phyloP scores from a whole-genome alignment of 768 basidiomycete genomes.

The Leccinum barrowsii region DNA sequence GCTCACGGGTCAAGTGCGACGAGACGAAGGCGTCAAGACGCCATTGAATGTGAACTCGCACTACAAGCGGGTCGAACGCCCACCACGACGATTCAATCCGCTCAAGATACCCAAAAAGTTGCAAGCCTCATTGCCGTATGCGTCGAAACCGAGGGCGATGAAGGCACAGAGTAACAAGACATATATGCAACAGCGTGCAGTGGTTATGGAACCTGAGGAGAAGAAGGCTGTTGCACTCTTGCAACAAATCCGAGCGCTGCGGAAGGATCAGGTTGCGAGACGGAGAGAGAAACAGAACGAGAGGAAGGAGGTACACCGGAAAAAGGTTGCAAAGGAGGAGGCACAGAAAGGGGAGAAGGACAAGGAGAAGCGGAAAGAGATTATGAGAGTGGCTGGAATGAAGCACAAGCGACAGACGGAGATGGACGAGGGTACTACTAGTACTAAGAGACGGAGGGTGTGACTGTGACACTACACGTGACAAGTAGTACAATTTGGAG shows the following conservation, averaged over 20 bases:
- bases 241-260: slow-evolving; percentile 89
- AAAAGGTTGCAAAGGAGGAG: slow-evolving; percentile 73
- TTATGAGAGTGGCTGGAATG: slow-evolving; percentile 68
- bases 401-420: slow-evolving; percentile 68
- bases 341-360: slow-evolving; percentile 60
- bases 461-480: slow-evolving; percentile 22
- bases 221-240: slow-evolving; percentile 86
- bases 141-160: slow-evolving; percentile 87
- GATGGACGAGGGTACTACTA: slow-evolving; percentile 48
- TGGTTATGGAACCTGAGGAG: slow-evolving; percentile 94
- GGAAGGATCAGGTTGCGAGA: slow-evolving; percentile 80
- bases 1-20: slow-evolving; percentile 86
- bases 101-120: slow-evolving; percentile 85
- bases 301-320: slow-evolving; percentile 61
- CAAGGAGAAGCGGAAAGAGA: slow-evolving; percentile 72
- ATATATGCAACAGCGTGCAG: slow-evolving; percentile 93
- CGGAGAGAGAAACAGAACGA: slow-evolving; percentile 87
- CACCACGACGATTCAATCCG: slow-evolving; percentile 84
- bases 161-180: slow-evolving; percentile 68
- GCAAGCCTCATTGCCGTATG: slow-evolving; percentile 88
- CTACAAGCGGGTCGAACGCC: slow-evolving; percentile 80
- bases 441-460: slow-evolving; percentile 49
- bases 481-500: background rate
- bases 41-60: slow-evolving; percentile 80
- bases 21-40: slow-evolving; percentile 81